Percentiles rank a stretch among this genome's conserved stretches.
Conservation (phyloP, 441 rosid species). For the Gossypium schwendimanii region DNA sequence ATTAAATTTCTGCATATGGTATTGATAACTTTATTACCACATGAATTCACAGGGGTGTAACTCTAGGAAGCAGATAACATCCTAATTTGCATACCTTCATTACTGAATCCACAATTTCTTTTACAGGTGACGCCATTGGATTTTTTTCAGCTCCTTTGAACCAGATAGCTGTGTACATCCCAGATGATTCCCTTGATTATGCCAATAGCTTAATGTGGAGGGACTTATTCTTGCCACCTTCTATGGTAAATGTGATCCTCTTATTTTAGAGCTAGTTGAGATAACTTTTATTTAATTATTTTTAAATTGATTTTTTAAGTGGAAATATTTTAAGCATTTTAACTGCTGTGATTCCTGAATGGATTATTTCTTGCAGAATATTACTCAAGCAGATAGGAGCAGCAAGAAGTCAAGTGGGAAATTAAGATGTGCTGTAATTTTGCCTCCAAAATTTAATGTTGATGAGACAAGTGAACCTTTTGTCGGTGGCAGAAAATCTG, state of each 20-base stretch:
- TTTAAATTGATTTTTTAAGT: background rate
- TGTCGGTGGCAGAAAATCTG: conserved; percentile 45
- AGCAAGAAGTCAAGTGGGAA: conserved; percentile 39
- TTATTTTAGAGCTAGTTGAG: background rate
- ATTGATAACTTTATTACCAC: background rate
- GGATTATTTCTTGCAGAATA: conserved; percentile 40
- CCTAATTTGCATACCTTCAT: background rate
- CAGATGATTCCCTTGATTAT: conserved; percentile 40
- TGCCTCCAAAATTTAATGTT: conserved; percentile 49
- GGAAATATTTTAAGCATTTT: background rate
- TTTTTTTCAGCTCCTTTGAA: conserved; percentile 65
- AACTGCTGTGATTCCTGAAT: background rate
- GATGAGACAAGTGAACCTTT: conserved; percentile 34
- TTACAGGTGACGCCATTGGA: conserved; percentile 75
- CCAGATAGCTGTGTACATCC: conserved; percentile 48
- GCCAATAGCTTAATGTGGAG: conserved; percentile 57
- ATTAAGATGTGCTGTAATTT: conserved; percentile 67
- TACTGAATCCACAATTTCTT: conserved; percentile 15
- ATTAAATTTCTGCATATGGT: background rate
- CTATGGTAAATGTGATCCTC: conserved; percentile 36
- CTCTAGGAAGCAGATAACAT: background rate
- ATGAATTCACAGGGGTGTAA: background rate
- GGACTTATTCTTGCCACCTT: conserved; percentile 48
- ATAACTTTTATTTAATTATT: background rate
- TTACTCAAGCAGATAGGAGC: conserved; percentile 31